Evolutionary conservation across 2,329 filamentous ascomycete genomes (phyloP).

Genomic region (Claviceps capensis): DNA sequence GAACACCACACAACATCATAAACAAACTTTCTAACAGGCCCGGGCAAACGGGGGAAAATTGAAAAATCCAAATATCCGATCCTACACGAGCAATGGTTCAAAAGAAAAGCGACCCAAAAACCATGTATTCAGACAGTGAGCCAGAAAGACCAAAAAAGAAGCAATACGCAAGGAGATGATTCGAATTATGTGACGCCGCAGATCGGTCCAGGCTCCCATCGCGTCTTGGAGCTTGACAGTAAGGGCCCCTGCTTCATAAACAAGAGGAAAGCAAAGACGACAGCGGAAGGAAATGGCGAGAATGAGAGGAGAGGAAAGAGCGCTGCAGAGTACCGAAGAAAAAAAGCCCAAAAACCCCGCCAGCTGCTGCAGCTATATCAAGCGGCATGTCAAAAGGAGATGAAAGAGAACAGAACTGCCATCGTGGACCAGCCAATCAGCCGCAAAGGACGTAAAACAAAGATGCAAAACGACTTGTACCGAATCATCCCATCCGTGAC

Average conservation of each 20-base stretch:
- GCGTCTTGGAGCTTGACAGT: too few relatives aligned
- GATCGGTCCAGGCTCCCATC: too few relatives aligned
- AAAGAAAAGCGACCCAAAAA: too few relatives aligned
- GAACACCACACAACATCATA: not conserved
- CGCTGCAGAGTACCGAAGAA: not conserved
- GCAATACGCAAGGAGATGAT: not conserved
- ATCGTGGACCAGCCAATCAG: slow-evolving; percentile 37
- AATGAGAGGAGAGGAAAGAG: not conserved
- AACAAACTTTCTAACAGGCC: slow-evolving; percentile 13
- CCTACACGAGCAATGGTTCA: too few relatives aligned
- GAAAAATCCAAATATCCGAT: slow-evolving; percentile 4
- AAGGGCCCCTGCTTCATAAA: too few relatives aligned
- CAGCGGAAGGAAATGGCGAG: not conserved
- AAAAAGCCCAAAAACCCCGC: not conserved
- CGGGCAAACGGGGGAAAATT: slow-evolving; percentile 13
- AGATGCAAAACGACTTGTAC: slow-evolving; percentile 6
- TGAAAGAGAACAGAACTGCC: slow-evolving; percentile 17
- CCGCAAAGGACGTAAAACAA: slow-evolving; percentile 6
- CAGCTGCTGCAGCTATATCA: not conserved
- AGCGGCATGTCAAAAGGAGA: not conserved
- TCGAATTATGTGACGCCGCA: too few relatives aligned
- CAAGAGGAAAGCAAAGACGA: not conserved
- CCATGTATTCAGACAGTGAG: slow-evolving; percentile 2
- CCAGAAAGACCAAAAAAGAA: slow-evolving; percentile 2
- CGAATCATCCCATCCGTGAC: slow-evolving; percentile 14